Evolutionary conservation across 129 eudicot genomes (phyloP).

Genomic region (Flaveria robusta): DNA sequence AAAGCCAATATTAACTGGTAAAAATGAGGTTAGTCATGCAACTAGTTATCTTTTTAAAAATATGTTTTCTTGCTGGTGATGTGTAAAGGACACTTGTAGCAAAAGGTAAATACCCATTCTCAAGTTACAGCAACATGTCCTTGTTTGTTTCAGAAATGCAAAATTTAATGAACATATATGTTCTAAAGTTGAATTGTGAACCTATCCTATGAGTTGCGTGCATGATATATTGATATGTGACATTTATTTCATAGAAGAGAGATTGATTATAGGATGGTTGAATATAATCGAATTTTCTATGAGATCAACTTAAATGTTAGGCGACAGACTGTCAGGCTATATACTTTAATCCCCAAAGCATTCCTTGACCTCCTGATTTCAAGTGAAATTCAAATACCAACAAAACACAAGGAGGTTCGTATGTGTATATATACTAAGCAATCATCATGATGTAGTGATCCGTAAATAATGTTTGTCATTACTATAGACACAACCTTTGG

Average conservation of each 20-base stretch:
- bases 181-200: constrained; percentile 7
- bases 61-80: not conserved
- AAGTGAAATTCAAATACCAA: too few relatives aligned
- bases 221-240: constrained; percentile 2
- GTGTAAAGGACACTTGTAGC: not conserved
- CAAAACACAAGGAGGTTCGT: too few relatives aligned
- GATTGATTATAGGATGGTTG: not conserved
- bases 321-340: not conserved
- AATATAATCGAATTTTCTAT: not conserved
- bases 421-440: not conserved
- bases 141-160: not conserved
- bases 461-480: not conserved
- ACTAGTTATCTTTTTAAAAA: not conserved
- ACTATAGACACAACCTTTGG: constrained; percentile 5
- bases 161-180: constrained; percentile 18
- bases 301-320: not conserved
- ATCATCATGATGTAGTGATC: not conserved
- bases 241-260: not conserved
- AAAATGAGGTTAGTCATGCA: constrained; percentile 63
- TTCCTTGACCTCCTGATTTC: too few relatives aligned
- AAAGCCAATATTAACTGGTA: constrained; percentile 90
- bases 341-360: too few relatives aligned
- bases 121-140: not conserved
- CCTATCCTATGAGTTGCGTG: not conserved
- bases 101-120: not conserved